Evolutionary conservation across 1,284 basidiomycete species (phyloP), one percentile per base, ranked within the genome.

Genomic region (Ustilago bromivora): DNA sequence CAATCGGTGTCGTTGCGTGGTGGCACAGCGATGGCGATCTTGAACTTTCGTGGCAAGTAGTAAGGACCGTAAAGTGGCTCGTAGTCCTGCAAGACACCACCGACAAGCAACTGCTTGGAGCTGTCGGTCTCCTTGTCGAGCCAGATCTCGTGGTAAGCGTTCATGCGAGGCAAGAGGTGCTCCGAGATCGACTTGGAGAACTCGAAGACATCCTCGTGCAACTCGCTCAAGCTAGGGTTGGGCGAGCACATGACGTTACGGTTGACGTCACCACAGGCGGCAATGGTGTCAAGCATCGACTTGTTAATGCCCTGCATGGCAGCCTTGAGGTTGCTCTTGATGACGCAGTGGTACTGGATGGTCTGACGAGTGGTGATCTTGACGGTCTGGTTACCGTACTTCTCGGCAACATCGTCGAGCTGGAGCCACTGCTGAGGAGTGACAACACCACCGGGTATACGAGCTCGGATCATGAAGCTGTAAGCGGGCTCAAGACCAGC

Each of bases 281-380:
- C 96, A 72, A 99, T 91, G 5, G 97, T 99, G 88, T 99, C 97
- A 71, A 99, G 89, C 82, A 98, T 87, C 36, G 90, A 92, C 69
- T 92, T 90, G 88, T 99, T 99, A 87, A 99, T 98, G 66, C 92
- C 94, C 88, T 97, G 95, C 85, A 99, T 98, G 23, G 95, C 93
- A 47, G 93, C 91, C 89, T 99, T 99, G 87, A 99, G 88, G 87
- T 99, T 94, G 78, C 90, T 90, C 90, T 99, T 99, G 89, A 99
- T 93, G 80, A 99, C 92, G 73, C 96, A 96, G 88, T 99, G 96
- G 90, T 98, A 99, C 88, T 99, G 96, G 92, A 98, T 98, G n/a
- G 97, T 99, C 88, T 96, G 92, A 73, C 96, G 90, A 34, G 97
- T 99, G 57, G 96, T 99, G 82, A 99, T 92, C 89, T 99, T 99